phyloP scores from a whole-genome alignment of 2,329 filamentous ascomycete genomes.

The Exophiala sp. region DNA sequence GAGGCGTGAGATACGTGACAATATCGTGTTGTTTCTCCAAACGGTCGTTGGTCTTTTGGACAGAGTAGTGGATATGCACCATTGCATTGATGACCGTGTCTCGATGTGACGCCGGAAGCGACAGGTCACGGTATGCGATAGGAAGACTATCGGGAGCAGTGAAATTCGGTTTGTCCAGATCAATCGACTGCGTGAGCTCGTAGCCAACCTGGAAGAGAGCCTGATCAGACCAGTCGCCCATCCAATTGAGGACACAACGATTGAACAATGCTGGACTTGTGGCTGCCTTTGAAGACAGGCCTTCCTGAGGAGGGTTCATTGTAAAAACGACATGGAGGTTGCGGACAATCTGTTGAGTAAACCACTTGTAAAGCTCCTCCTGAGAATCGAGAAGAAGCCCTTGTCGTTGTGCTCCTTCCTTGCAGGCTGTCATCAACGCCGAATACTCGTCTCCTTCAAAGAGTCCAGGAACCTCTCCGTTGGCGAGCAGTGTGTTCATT shows the following conservation, averaged over 20 bases:
- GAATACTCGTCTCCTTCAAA: conserved; percentile 99
- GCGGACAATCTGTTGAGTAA: conserved; percentile 97
- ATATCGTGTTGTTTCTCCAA: conserved; percentile 87
- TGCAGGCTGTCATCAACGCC: conserved; percentile 98
- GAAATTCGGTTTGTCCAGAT: conserved; percentile 84
- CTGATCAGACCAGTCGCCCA: conserved; percentile 99
- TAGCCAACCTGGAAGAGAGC: conserved; percentile 95
- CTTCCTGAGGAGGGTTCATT: conserved; percentile 97
- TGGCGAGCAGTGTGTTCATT: conserved; percentile 98
- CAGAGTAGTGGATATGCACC: conserved; percentile 96
- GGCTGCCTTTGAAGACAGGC: conserved; percentile 88
- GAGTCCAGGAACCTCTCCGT: conserved; percentile 96
- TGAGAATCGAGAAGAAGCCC: conserved; percentile 92
- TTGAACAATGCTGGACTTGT: conserved; percentile 99
- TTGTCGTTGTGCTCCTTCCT: conserved; percentile 94
- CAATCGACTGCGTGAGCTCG: conserved; percentile 92
- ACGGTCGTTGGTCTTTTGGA: conserved; percentile 82
- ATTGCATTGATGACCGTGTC: conserved; percentile 94
- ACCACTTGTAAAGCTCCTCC: conserved; percentile 99
- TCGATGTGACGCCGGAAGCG: conserved; percentile 78
- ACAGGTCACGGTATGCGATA: conserved; percentile 80
- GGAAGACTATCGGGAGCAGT: conserved; percentile 83
- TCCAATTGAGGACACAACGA: conserved; percentile 99
- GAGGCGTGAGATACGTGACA: conserved; percentile 85
- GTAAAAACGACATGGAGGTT: conserved; percentile 99